Percentiles rank a stretch among this genome's conserved stretches.
phyloP scores from a whole-genome alignment of 2,329 filamentous ascomycete genomes.

The Talaromyces pinophilus region DNA sequence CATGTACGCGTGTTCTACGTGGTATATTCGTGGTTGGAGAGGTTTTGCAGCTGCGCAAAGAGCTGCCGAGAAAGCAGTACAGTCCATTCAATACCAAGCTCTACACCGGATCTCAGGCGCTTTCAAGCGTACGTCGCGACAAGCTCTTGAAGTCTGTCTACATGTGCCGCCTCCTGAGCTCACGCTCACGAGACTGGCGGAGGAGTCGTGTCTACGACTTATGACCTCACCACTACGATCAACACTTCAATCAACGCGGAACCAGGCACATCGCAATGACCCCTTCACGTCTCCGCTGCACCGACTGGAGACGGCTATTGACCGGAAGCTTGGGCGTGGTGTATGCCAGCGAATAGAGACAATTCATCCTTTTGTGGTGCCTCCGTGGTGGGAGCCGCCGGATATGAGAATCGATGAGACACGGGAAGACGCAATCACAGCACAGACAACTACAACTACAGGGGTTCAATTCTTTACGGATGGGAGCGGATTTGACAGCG shows the following conservation, averaged over 20 bases:
- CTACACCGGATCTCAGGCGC: conserved; percentile 32
- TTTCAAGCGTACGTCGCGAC: conserved; percentile 28
- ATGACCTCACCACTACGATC: conserved; percentile 10
- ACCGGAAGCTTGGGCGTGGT: not conserved
- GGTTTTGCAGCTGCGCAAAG: not conserved
- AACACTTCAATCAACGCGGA: not conserved
- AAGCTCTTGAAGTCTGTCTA: conserved; percentile 31
- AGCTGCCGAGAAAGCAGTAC: not conserved
- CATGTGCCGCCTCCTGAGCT: conserved; percentile 29
- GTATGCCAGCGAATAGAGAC: not conserved
- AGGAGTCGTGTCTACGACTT: conserved; percentile 30
- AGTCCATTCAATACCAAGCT: conserved; percentile 29
- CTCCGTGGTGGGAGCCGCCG: not conserved
- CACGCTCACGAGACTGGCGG: conserved; percentile 28
- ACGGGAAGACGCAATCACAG: not conserved
- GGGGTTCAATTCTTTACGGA: not conserved
- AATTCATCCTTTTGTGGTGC: not conserved
- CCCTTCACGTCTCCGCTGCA: not conserved
- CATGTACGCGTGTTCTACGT: conserved; percentile 33
- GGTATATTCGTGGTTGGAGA: conserved; percentile 23
- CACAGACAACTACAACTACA: not conserved
- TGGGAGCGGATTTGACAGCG: not conserved
- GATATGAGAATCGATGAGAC: not conserved
- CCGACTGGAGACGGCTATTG: not conserved
- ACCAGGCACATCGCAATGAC: not conserved